Conservation (phyloP, 1,284 basidiomycete genomes). For the Trichosporon inkin region DNA sequence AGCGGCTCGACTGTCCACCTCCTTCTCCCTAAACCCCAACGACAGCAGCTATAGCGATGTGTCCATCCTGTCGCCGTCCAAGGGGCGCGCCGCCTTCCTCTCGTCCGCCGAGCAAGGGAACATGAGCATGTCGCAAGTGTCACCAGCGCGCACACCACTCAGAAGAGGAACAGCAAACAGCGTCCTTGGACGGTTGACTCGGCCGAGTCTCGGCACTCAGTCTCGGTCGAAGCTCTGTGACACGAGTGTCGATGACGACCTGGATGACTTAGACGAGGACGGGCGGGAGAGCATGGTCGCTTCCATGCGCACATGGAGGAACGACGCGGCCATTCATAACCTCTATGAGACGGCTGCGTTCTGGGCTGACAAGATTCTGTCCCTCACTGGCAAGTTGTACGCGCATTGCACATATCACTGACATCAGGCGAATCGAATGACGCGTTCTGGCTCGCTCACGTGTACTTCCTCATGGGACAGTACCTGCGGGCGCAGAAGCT, state of each 20-base stretch:
- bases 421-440: slow-evolving; percentile 81
- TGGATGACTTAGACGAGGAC: slow-evolving; percentile 53
- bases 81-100: slow-evolving; percentile 14
- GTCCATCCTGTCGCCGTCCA: slow-evolving; percentile 11
- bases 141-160: slow-evolving; percentile 20
- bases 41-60: slow-evolving; percentile 15
- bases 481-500: slow-evolving; percentile 90
- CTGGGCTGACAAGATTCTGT: slow-evolving; percentile 95
- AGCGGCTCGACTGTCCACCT: slow-evolving; percentile 13
- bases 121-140: slow-evolving; percentile 23
- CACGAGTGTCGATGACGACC: slow-evolving; percentile 14
- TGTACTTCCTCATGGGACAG: slow-evolving; percentile 90
- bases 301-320: slow-evolving; percentile 92
- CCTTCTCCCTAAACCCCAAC: slow-evolving; percentile 18
- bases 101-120: slow-evolving; percentile 20
- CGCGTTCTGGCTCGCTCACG: slow-evolving; percentile 97
- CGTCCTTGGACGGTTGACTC: not conserved
- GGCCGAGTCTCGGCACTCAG: slow-evolving; percentile 12
- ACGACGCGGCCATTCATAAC: slow-evolving; percentile 97
- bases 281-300: slow-evolving; percentile 74
- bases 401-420: not conserved
- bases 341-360: slow-evolving; percentile 95
- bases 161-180: not conserved
- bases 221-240: slow-evolving; percentile 16
- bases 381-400: slow-evolving; percentile 76